Evolutionary conservation across 257 asterid genomes (phyloP), one percentile per base, ranked within the genome.

Genomic region (Solanum megistacrolobum): DNA sequence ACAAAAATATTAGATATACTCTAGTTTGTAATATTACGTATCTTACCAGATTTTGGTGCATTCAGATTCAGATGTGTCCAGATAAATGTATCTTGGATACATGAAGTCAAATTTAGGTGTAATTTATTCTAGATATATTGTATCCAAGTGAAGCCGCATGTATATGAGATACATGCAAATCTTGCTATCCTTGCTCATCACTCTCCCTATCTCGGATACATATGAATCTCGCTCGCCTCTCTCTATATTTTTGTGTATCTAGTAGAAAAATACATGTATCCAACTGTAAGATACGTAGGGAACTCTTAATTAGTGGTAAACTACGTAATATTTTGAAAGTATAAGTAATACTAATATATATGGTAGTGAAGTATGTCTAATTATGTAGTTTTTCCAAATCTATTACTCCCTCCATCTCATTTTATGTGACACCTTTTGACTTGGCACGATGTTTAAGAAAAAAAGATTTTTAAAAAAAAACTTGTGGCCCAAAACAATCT

Each of bases 51-150:
- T 18, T 55, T 55, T 55, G n/a, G 2, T 55, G n/a, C 65, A 18
- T 55, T 2, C 10, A 2, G 2, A 18, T 55, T 2, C 10, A 2
- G 2, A 52, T 52, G 0, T 5, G 60, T 16, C 62, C 0, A 52
- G 1, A 18, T 55, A 55, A 4, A 55, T 55, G 4, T 55, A 55
- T 55, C n/a, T 7, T 18, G n/a, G 2, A 55, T 55, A 55, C n/a
- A 7, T 0, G 2, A 4, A 6, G 10, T 55, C 1, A 18, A 55
- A 18, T 18, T 55, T 6, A 55, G 1, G n/a, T 7, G 10, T 6
- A 6, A 0, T 55, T 55, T 55, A 0, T 55, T 7, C 65, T 18
- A 55, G n/a, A 55, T 55, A 55, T 2, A 55, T 55, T 55, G n/a
- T 55, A 55, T 18, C 10, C 10, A 55, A 55, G 65, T 55, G 65